A percentile compares a stretch with the other conserved stretches of the same genome.
These are phyloP conservation scores for Chernovozyma aurita DNA, from an alignment of 1,139 yeast genomes.

Conservation along the genomic window DNA sequence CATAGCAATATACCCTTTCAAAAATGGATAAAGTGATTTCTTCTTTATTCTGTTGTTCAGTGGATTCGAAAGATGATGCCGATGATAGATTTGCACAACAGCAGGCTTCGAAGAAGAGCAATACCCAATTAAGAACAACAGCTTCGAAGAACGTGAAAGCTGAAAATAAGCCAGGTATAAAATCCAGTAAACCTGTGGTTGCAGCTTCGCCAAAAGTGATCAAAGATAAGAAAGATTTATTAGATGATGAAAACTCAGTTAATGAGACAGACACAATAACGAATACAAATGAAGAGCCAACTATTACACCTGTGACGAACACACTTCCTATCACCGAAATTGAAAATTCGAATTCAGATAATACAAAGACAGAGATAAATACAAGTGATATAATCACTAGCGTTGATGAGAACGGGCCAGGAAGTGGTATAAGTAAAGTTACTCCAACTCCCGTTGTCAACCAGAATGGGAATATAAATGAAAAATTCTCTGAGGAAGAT, in stretches of 20 bases:
- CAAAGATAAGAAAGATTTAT: slow-evolving; percentile 22
- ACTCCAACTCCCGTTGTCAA: too few relatives aligned
- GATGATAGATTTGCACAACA: slow-evolving; percentile 18
- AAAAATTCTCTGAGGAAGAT: not conserved
- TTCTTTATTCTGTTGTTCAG: slow-evolving; percentile 40
- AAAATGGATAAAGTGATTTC: slow-evolving; percentile 1
- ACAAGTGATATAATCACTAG: slow-evolving; percentile 2
- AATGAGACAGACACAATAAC: slow-evolving; percentile 45
- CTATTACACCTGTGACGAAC: slow-evolving; percentile 12
- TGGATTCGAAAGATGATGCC: slow-evolving; percentile 32
- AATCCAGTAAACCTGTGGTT: not conserved
- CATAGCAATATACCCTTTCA: not conserved
- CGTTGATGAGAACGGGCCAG: not conserved
- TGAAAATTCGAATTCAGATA: not conserved
- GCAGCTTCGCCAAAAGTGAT: slow-evolving; percentile 5
- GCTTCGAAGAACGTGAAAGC: slow-evolving; percentile 3
- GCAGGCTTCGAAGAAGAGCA: not conserved
- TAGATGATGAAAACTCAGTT: slow-evolving; percentile 39
- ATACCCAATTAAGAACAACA: slow-evolving; percentile 1
- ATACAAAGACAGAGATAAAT: not conserved
- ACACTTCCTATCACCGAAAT: slow-evolving; percentile 1
- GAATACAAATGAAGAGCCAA: slow-evolving; percentile 30
- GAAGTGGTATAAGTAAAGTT: not conserved
- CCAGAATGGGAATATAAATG: not conserved
- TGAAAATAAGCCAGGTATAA: not conserved